Conservation (phyloP, 1,139 yeast genomes). For the Saccharomyces hybrid region DNA sequence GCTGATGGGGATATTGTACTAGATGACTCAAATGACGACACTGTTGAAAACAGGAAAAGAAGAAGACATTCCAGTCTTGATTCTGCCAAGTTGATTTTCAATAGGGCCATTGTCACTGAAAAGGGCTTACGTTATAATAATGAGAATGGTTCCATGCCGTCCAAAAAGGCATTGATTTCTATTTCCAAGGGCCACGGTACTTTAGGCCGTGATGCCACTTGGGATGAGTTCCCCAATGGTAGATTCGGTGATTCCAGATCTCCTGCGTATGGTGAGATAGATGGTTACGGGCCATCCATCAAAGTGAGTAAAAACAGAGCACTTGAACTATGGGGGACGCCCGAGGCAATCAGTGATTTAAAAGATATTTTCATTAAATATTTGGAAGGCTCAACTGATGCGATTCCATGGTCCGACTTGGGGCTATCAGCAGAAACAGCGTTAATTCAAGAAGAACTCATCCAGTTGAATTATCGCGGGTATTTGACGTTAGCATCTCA, state of each 20-base stretch:
- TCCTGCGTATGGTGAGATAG: conserved; percentile 96
- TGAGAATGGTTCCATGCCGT: conserved; percentile 24
- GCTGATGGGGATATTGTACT: conserved; percentile 22
- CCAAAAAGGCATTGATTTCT: conserved; percentile 56
- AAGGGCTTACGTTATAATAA: conserved; percentile 3
- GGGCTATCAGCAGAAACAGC: conserved; percentile 86
- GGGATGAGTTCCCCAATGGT: conserved; percentile 99
- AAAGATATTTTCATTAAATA: conserved; percentile 64
- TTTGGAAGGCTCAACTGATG: conserved; percentile 65
- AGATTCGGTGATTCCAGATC: conserved; percentile 96
- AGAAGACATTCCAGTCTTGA: conserved; percentile 28
- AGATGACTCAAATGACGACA: conserved; percentile 15
- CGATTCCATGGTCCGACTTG: conserved; percentile 87
- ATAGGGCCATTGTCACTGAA: conserved; percentile 16
- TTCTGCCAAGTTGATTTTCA: conserved; percentile 18
- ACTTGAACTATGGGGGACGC: conserved; percentile 74
- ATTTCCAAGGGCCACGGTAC: conserved; percentile 82
- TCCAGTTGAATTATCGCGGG: conserved; percentile 66
- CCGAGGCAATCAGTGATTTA: conserved; percentile 57
- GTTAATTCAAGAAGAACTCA: conserved; percentile 81
- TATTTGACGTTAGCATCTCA: conserved; percentile 90
- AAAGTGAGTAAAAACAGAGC: conserved; percentile 75
- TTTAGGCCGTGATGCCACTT: conserved; percentile 84
- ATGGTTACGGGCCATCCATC: conserved; percentile 91
- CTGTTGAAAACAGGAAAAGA: conserved; percentile 18